phyloP scores from a whole-genome alignment of 306 rosid species.

The Rosa lucieae region DNA sequence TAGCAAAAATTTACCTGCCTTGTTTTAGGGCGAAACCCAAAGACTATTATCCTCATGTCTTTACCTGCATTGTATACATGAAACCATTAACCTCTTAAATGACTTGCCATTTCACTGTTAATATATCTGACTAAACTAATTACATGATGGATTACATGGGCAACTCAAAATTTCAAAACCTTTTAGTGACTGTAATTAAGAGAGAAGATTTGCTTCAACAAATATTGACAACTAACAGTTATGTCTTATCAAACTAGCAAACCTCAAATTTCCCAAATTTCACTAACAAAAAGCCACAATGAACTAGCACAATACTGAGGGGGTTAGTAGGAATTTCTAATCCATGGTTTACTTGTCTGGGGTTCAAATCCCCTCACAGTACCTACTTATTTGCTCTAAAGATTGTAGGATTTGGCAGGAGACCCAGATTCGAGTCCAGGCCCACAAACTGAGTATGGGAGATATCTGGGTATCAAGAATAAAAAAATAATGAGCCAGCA shows the following conservation, averaged over 20 bases:
- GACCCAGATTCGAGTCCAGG: background rate
- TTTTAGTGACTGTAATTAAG: background rate
- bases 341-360: background rate
- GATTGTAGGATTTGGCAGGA: background rate
- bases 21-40: slow-evolving; percentile 86
- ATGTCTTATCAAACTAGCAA: background rate
- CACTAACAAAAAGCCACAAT: background rate
- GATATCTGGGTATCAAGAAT: background rate
- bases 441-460: background rate
- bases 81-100: slow-evolving; percentile 26
- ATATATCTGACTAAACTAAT: background rate
- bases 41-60: slow-evolving; percentile 92
- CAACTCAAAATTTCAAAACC: background rate
- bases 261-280: background rate
- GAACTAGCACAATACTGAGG: background rate
- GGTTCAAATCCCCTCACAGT: background rate
- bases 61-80: slow-evolving; percentile 62
- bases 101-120: background rate
- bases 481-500: background rate
- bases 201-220: background rate
- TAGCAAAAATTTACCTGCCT: slow-evolving; percentile 66
- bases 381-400: background rate
- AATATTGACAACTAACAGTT: background rate
- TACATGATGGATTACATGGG: background rate
- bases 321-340: background rate